Base-by-base conservation (phyloP, 805 yeast species). In the Ogataea populi-albae region DNA sequence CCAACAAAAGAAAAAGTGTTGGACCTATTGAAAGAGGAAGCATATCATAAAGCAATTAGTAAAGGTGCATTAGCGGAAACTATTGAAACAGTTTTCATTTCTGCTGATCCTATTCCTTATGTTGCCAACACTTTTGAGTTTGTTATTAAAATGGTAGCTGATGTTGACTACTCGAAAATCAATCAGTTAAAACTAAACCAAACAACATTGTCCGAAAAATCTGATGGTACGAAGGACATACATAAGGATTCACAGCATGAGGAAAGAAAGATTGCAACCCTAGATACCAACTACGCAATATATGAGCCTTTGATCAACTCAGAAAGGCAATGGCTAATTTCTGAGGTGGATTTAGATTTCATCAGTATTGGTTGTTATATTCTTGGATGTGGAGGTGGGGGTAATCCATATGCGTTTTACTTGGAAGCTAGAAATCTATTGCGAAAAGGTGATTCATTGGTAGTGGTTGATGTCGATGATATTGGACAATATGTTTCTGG, bases 361-460 rank as follows among this genome's bases (percentile, higher is more conserved):
- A 41, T 71, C 9, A 48, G 64, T 22, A 60, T 67, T 32, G 77
- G 76, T n/a, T 52, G 66, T 17, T 46, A 70, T 43, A 67, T 71
- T 35, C 57, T 71, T 4, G 77, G 76, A 6, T 66, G 71, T 50
- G 77, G 76, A 3, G 77, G 77, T 10, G 77, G 77, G 20, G 76
- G 77, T 25, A 61, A 61, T 33, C 75, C 77, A 16, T 67, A 69
- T 47, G 54, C 70, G 4, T 48, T 47, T 14, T 66, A 46, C 40
- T 50, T 71, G 21, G 65, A 61, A 29, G 44, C 59, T 1, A 49
- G 65, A 29, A 61, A 61, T 34, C 37, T 55, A 33, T 31, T 70
- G 14, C 41, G 65, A 26, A 32, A 44, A 2, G 75, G 73, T 7
- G 62, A 55, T 15, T 34, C 35, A 1, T 52, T 67, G 18, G 50